Evolutionary conservation across 129 eudicot genomes (phyloP), one percentile per base, ranked within the genome.

Genomic region (Lonicera japonica): DNA sequence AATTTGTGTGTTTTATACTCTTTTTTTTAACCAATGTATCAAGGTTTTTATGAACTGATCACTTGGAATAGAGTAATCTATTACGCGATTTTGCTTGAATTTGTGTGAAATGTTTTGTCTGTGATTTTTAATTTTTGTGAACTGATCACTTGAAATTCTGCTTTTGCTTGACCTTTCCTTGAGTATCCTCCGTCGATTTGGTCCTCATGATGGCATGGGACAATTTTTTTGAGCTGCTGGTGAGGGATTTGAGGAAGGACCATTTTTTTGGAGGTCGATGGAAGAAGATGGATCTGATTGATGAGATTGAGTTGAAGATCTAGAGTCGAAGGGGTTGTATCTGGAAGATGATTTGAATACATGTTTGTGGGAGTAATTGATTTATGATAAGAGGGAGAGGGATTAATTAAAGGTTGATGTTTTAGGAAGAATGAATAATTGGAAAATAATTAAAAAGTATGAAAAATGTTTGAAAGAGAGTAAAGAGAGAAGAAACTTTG

Each of bases 251-350:
- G 76, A 60, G 40, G 12, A 70, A 34, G 20, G 78, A 39, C 16
- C 14, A 52, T 67, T 39, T 14, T 58, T 20, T 60, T 64, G 76
- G 58, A 54, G 69, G 19, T 82, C 83, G n/a, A 80, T 59, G 3
- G 95, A 87, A 12, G 95, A 83, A 0, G 90, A 77, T 21, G 90
- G 90, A 57, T 80, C 77, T 19, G 95, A 86, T 43, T 76, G 86
- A 29, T 29, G 36, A 29, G 36, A 29, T 66, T 76, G 86, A 0
- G 78, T 70, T 4, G 95, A 86, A 25, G 82, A 76, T 48, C 86
- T 69, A n/a, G 70, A 64, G 29, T 50, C 21, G 47, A 74, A 75
- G 25, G 75, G 75, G 18, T 16, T 68, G 73, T 86, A 86, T 51
- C 95, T 89, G 34, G 80, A 76, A 39, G 83, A 77, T 36, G 3